Percentiles rank a stretch among this genome's conserved stretches.
These are phyloP conservation scores for Tagetes erecta DNA, from an alignment of 129 eudicot genomes.

Conservation along the genomic window DNA sequence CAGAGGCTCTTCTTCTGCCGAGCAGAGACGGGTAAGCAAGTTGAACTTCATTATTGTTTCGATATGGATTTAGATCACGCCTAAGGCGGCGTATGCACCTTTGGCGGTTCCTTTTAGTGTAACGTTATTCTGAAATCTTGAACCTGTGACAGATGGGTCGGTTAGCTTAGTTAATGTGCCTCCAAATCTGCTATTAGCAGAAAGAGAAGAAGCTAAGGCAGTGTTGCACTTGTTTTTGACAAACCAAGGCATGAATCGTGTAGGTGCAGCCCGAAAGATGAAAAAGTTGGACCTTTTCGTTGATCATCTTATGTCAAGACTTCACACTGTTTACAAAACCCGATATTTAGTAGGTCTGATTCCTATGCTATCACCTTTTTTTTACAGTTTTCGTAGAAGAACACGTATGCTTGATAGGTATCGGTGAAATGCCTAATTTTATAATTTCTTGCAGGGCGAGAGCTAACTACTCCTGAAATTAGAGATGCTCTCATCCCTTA, in stretches of 20 bases:
- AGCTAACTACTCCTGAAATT: conserved; percentile 87
- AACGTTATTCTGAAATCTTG: conserved; percentile 32
- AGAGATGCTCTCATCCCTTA: conserved; percentile 83
- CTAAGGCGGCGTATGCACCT: not conserved
- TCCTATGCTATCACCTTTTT: conserved; percentile 24
- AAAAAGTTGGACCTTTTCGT: conserved; percentile 81
- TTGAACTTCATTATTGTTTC: conserved; percentile 12
- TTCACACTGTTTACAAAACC: conserved; percentile 82
- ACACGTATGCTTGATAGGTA: not conserved
- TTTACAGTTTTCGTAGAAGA: not conserved
- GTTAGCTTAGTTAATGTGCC: conserved; percentile 65
- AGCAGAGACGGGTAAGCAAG: conserved; percentile 54
- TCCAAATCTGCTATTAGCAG: conserved; percentile 69
- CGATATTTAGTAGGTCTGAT: conserved; percentile 88
- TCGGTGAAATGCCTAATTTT: not conserved
- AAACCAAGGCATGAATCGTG: conserved; percentile 73
- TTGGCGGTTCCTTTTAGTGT: conserved; percentile 8
- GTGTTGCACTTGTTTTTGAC: conserved; percentile 79
- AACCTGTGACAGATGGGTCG: conserved; percentile 54
- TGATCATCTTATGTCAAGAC: conserved; percentile 79
- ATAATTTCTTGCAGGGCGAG: conserved; percentile 61
- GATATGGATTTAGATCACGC: not conserved
- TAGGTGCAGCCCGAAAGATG: conserved; percentile 70
- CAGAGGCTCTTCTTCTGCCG: conserved; percentile 55
- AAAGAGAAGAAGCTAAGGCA: conserved; percentile 94